phyloP scores from a whole-genome alignment of 176 grass and related monocot species.

The Rhipidocladum racemiflorum region DNA sequence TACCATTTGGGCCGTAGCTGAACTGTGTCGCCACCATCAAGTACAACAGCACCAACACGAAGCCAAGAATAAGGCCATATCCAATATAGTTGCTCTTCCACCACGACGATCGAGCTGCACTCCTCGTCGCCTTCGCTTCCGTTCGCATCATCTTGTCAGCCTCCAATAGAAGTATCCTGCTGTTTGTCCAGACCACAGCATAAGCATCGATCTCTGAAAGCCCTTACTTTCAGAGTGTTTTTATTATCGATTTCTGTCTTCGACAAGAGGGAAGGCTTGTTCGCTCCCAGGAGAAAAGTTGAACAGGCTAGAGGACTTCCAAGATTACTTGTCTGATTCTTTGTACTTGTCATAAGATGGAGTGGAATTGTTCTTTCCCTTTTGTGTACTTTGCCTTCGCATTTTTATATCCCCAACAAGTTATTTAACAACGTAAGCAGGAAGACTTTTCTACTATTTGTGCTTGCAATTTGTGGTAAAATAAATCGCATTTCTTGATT shows the following conservation, averaged over 20 bases:
- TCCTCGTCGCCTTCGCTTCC: conserved; percentile 31
- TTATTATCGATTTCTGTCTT: not conserved
- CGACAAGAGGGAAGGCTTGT: not conserved
- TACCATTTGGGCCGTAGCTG: conserved; percentile 45
- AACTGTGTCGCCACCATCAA: conserved; percentile 30
- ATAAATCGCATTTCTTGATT: not conserved
- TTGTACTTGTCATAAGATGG: not conserved
- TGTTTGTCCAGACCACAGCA: not conserved
- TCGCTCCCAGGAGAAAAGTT: not conserved
- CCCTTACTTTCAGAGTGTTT: not conserved
- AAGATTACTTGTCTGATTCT: not conserved
- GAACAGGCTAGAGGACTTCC: not conserved
- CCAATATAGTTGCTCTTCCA: conserved; percentile 39
- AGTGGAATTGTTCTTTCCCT: not conserved
- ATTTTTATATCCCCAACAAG: not conserved
- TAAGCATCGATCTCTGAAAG: conserved; percentile 17
- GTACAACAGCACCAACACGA: conserved; percentile 40
- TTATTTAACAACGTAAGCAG: not conserved
- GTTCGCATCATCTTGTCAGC: conserved; percentile 26
- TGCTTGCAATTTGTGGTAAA: not conserved
- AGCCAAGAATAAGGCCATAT: conserved; percentile 36
- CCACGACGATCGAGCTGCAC: not conserved
- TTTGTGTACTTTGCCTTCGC: no score
- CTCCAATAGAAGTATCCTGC: not conserved
- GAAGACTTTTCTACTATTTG: not conserved